Conservation (phyloP, 2,329 filamentous ascomycete species). For the Phaeosphaeriaceae sp. region DNA sequence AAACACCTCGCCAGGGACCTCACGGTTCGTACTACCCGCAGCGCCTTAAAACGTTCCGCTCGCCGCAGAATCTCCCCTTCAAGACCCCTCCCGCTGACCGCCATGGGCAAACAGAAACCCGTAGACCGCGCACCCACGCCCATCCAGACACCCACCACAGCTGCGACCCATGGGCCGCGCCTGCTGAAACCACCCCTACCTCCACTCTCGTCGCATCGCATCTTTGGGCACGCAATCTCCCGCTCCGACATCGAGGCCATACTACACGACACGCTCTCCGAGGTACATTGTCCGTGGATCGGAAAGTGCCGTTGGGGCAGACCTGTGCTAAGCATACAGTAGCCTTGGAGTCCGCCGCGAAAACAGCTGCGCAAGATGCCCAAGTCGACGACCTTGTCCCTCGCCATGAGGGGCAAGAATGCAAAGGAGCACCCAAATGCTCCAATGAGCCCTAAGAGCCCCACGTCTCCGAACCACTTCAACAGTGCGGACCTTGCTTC, state of each 20-base stretch:
- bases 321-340: conserved; percentile 30
- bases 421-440: conserved; percentile 31
- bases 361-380: conserved; percentile 48
- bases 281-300: conserved; percentile 34
- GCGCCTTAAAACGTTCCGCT: conserved; percentile 29
- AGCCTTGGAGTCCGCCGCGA: conserved; percentile 31
- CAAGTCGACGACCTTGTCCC: conserved; percentile 46
- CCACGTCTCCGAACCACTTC: conserved; percentile 36
- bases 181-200: conserved; percentile 24
- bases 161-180: conserved; percentile 36
- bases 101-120: conserved; percentile 39
- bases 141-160: conserved; percentile 15
- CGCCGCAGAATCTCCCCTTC: conserved; percentile 2
- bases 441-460: conserved; percentile 45
- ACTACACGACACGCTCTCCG: conserved; percentile 21
- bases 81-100: conserved; percentile 30
- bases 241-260: conserved; percentile 23
- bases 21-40: conserved; percentile 45
- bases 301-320: conserved; percentile 2
- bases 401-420: conserved; percentile 44
- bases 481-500: conserved; percentile 34
- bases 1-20: conserved; percentile 29
- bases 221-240: conserved; percentile 18
- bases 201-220: conserved; percentile 24
- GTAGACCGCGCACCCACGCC: conserved; percentile 21